Evolutionary conservation across 2,329 filamentous ascomycete genomes (phyloP).

Genomic region (Epicoccum nigrum): DNA sequence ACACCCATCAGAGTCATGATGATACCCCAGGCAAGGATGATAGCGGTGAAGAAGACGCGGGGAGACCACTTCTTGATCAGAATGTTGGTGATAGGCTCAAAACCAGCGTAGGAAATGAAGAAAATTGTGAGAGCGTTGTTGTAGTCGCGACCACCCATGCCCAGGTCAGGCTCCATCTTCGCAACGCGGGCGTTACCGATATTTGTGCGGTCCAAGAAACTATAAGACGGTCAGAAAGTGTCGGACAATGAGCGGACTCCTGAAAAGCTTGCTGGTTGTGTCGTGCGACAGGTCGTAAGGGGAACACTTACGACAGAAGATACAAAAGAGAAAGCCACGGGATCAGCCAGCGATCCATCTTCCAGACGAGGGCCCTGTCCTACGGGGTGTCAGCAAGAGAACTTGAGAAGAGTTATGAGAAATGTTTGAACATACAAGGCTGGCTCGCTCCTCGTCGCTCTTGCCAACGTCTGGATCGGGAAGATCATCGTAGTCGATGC

Average conservation of each 20-base stretch:
- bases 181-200: slow-evolving; percentile 55
- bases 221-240: not conserved
- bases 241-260: no score
- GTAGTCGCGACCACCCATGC: slow-evolving; percentile 63
- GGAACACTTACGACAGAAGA: slow-evolving; percentile 39
- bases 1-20: slow-evolving; percentile 59
- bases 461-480: slow-evolving; percentile 45
- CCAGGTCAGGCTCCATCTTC: slow-evolving; percentile 36
- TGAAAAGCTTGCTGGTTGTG: no score
- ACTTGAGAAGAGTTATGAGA: not conserved
- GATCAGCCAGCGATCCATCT: slow-evolving; percentile 51
- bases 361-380: slow-evolving; percentile 49
- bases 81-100: slow-evolving; percentile 64
- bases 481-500: slow-evolving; percentile 43
- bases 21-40: slow-evolving; percentile 58
- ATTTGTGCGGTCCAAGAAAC: slow-evolving; percentile 47
- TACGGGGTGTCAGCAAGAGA: slow-evolving; percentile 25
- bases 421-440: slow-evolving; percentile 32
- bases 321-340: slow-evolving; percentile 52
- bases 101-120: slow-evolving; percentile 61
- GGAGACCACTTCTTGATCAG: slow-evolving; percentile 66
- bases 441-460: slow-evolving; percentile 42
- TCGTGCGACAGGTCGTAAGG: no score
- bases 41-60: slow-evolving; percentile 47
- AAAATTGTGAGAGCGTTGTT: slow-evolving; percentile 69